Base-by-base conservation (phyloP, 1,284 basidiomycete species). In the Mycena citricolor region DNA sequence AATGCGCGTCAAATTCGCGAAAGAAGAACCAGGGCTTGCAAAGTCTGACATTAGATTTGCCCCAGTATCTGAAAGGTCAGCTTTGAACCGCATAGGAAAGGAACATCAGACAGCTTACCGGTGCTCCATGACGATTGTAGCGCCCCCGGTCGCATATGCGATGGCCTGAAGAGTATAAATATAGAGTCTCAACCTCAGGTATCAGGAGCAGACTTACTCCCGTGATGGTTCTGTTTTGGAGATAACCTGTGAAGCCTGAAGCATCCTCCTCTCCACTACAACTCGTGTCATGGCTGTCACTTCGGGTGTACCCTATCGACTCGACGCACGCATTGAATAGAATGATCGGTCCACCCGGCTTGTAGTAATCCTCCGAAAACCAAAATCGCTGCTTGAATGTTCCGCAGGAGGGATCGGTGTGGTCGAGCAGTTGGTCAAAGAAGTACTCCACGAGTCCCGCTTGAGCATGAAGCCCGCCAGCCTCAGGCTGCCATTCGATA, bases 381-480 rank as follows among this genome's bases (percentile, higher is more conserved):
- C 71, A 77, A 62, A 66, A 80, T 13, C 77, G 67, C 57, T 80
- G 77, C 55, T 69, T 60, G 60, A 80, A 80, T 2, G 74, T 80
- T 11, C 77, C 77, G 5, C 69, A 61, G 23, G 57, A 56, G 11
- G 74, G 69, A 43, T 78, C 64, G 25, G 59, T 68, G 56, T 79
- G 78, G 55, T 79, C 76, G 41, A 78, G 73, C 42, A 78, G 57
- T 55, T 80, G 77, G 49, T 79, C 65, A 47, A 79, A 80, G 48
- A 65, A 63, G 57, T 78, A 77, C n/a, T n/a, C n/a, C n/a, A n/a
- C n/a, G n/a, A n/a, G n/a, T n/a, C n/a, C n/a, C n/a, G n/a, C n/a
- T n/a, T n/a, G n/a, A n/a, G n/a, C n/a, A n/a, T n/a, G n/a, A n/a
- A n/a, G n/a, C n/a, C n/a, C n/a, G n/a, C n/a, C n/a, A n/a, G n/a